Conservation (phyloP, 495 filamentous ascomycete species). For the Parathielavia appendiculata region DNA sequence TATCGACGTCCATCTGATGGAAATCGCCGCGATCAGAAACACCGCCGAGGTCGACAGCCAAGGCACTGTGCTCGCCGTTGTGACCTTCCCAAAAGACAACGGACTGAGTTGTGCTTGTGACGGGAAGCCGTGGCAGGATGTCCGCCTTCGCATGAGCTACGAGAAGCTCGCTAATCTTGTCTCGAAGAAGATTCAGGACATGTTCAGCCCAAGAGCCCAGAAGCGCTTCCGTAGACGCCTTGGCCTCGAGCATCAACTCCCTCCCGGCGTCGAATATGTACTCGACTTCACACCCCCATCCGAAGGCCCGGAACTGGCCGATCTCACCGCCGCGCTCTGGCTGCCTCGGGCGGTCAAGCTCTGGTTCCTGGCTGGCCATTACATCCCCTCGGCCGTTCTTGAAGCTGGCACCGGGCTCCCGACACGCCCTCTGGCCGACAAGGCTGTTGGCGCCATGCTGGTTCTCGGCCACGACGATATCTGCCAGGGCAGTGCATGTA, state of each 20-base stretch:
- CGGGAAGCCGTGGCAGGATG: constrained; percentile 24
- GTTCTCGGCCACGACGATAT: constrained; percentile 34
- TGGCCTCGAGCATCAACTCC: constrained; percentile 31
- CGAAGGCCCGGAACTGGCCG: constrained; percentile 55
- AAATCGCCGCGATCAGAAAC: constrained; percentile 19
- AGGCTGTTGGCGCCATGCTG: constrained; percentile 25
- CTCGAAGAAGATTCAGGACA: constrained; percentile 46
- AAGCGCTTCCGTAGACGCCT: constrained; percentile 25
- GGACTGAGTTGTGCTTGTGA: constrained; percentile 16
- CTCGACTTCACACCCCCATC: constrained; percentile 58
- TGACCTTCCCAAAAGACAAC: constrained; percentile 43
- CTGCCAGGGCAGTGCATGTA: constrained; percentile 23
- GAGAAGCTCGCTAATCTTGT: constrained; percentile 42
- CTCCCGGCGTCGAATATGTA: constrained; percentile 47
- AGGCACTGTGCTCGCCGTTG: constrained; percentile 53
- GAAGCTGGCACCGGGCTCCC: background rate
- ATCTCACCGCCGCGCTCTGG: constrained; percentile 53
- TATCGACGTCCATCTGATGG: constrained; percentile 23
- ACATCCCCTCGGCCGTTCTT: constrained; percentile 32
- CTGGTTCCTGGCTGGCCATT: constrained; percentile 45
- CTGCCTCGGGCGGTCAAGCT: constrained; percentile 48
- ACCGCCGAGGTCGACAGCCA: constrained; percentile 33
- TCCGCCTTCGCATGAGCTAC: constrained; percentile 42
- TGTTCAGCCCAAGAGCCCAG: constrained; percentile 44
- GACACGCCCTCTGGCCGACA: constrained; percentile 23